Conservation (phyloP, 164 flowering plant genomes). For the Tetracentron sinense region DNA sequence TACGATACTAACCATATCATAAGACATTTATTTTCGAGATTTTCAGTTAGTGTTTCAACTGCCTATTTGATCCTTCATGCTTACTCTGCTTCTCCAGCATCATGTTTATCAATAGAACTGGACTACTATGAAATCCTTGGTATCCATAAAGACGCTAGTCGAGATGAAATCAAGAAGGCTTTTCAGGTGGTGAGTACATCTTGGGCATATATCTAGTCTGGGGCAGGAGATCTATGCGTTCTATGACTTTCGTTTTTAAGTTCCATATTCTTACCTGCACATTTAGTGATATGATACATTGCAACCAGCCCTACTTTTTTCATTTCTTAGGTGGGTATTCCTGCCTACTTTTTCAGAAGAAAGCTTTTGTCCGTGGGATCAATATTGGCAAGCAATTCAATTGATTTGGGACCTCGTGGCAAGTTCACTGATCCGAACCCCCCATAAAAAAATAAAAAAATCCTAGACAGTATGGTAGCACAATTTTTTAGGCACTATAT, state of each 20-base stretch:
- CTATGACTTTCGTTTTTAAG: not conserved
- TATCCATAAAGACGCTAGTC: conserved; percentile 57
- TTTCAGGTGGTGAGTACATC: conserved; percentile 65
- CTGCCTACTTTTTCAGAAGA: too few relatives aligned
- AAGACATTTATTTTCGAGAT: not conserved
- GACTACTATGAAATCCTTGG: conserved; percentile 78
- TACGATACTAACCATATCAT: not conserved
- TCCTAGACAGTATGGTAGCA: too few relatives aligned
- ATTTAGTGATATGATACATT: too few relatives aligned
- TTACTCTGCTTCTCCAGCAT: conserved; percentile 28
- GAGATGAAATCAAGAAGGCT: conserved; percentile 84
- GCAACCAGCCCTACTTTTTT: too few relatives aligned
- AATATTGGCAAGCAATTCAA: too few relatives aligned
- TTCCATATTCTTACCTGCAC: too few relatives aligned
- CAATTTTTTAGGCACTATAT: too few relatives aligned
- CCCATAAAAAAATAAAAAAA: too few relatives aligned
- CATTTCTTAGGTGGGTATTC: too few relatives aligned
- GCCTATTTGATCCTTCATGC: not conserved
- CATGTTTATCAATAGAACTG: conserved; percentile 25
- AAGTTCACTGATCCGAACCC: too few relatives aligned
- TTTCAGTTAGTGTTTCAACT: not conserved
- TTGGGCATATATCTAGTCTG: not conserved
- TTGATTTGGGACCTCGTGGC: too few relatives aligned
- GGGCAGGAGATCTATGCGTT: not conserved
- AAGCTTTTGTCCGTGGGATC: too few relatives aligned